Base-by-base conservation (phyloP, 2,329 filamentous ascomycete genomes). In the Ciborinia camelliae region DNA sequence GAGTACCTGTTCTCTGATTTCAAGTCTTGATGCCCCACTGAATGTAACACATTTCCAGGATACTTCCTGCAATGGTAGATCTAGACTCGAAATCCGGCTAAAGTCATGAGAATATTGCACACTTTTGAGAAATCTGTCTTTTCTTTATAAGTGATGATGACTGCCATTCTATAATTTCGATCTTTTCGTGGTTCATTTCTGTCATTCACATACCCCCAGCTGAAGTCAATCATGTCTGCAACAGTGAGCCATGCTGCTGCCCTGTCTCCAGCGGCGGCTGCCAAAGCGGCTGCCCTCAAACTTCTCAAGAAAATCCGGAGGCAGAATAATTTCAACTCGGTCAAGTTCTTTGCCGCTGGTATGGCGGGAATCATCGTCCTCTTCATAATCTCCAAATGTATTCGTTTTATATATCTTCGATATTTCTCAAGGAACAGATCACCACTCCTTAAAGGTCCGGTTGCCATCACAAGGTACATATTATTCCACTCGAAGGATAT, bases 371-470 rank as follows among this genome's bases (percentile, higher is more conserved):
- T 73, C 14, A 69, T 71, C 15, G 43, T 66, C 4, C 45, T 73
- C 4, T 71, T 72, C 30, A 57, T 68, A 20, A 50, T 69, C 2
- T 68, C 70, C 26, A 67, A 71, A 51, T 71, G 69, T 68, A 67
- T 47, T 53, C 59, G 68, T 26, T 66, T 68, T 43, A 28, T 70
- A 3, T 70, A 71, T 28, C 67, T 64, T 57, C 65, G 66, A 47
- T 68, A 68, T 67, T 65, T 64, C 32, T 59, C 66, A 9, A 70
- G 54, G 54, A 30, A 45, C 30, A 60, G 65, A 23, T 68, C 65
- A 6, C 64, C 57, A 14, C 28, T 68, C 39, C 66, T 71, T 50
- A 69, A 61, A 51, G 51, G 35, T 20, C 64, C 68, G 26, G 67
- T 71, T 14, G 63, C 66, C 20, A 43, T 65, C 55, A 63, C 67